These are phyloP conservation scores for Irineochytrium annulatum DNA, from an alignment of 192 early-diverging fungal species.

Conservation along the genomic window DNA sequence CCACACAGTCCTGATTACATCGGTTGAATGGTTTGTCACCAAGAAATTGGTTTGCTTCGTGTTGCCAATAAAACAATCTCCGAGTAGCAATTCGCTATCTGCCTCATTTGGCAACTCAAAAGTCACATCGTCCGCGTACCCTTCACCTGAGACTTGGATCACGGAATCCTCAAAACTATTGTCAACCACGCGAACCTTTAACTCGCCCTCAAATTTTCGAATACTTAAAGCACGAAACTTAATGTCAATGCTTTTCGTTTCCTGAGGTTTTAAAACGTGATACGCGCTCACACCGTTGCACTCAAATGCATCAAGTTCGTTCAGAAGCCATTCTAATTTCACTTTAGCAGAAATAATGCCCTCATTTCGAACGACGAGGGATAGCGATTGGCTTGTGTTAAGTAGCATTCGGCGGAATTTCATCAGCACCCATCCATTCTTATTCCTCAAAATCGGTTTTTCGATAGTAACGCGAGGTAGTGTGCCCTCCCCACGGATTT, in stretches of 20 bases:
- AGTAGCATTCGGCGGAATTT: conserved; percentile 47
- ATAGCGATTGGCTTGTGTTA: conserved; percentile 39
- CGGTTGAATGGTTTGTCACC: conserved; percentile 43
- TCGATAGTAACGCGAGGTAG: conserved; percentile 52
- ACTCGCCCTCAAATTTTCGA: conserved; percentile 43
- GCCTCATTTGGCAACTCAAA: conserved; percentile 50
- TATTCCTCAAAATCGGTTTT: conserved; percentile 36
- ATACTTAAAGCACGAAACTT: conserved; percentile 35
- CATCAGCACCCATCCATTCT: conserved; percentile 33
- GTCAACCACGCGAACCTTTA: conserved; percentile 47
- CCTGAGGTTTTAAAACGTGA: conserved; percentile 40
- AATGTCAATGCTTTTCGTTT: conserved; percentile 36
- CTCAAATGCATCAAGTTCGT: conserved; percentile 45
- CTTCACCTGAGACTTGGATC: conserved; percentile 48
- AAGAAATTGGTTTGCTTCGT: conserved; percentile 25
- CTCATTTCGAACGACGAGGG: conserved; percentile 49
- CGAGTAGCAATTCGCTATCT: conserved; percentile 47
- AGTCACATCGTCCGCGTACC: conserved; percentile 51
- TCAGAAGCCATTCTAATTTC: conserved; percentile 48
- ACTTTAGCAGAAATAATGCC: conserved; percentile 55
- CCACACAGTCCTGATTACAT: conserved; percentile 33
- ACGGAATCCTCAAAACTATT: conserved; percentile 55
- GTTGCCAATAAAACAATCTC: conserved; percentile 50
- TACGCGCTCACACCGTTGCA: conserved; percentile 26
- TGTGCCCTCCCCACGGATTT: conserved; percentile 57